A percentile compares a stretch with the other conserved stretches of the same genome.
phyloP scores from a whole-genome alignment of 2,329 filamentous ascomycete species.

The Aurifilum marmelostoma region DNA sequence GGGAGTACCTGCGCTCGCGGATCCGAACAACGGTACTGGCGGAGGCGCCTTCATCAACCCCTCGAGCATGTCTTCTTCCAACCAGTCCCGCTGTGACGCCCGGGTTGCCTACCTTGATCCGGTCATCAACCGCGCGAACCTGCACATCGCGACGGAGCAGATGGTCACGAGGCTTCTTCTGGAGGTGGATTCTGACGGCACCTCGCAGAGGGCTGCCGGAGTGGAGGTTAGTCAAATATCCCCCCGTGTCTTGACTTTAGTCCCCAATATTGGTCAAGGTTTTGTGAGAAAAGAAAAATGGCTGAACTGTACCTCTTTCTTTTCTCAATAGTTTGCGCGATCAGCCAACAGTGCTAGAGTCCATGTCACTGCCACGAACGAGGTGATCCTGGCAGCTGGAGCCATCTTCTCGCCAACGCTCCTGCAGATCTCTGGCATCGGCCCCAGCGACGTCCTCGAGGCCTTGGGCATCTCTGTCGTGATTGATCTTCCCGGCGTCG shows the following conservation, averaged over 20 bases:
- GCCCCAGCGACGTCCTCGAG: constrained; percentile 35
- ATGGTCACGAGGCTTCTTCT: constrained; percentile 44
- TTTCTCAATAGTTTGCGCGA: constrained; percentile 34
- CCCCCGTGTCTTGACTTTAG: neutral
- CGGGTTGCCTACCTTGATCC: constrained; percentile 46
- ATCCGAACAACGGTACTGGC: constrained; percentile 43
- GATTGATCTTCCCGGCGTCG: constrained; percentile 37
- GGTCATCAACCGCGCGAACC: constrained; percentile 41
- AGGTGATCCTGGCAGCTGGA: constrained; percentile 39
- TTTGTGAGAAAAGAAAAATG: neutral
- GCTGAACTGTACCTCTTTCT: neutral
- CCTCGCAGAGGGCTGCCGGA: constrained; percentile 35
- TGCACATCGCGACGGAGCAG: constrained; percentile 44
- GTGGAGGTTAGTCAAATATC: constrained; percentile 41
- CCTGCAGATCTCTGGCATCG: constrained; percentile 41
- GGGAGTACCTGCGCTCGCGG: constrained; percentile 40
- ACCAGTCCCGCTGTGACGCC: constrained; percentile 46
- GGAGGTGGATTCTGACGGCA: constrained; percentile 19
- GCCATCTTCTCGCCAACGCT: constrained; percentile 38
- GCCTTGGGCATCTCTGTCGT: constrained; percentile 36
- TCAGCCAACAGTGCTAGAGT: constrained; percentile 31
- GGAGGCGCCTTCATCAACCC: constrained; percentile 44
- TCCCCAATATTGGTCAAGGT: neutral
- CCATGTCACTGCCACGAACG: constrained; percentile 36
- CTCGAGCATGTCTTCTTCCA: constrained; percentile 42